Percentiles rank a stretch among this genome's conserved stretches.
Evolutionary conservation across 495 filamentous ascomycete species (phyloP).

Genomic region (Aspergillus conjunctus): DNA sequence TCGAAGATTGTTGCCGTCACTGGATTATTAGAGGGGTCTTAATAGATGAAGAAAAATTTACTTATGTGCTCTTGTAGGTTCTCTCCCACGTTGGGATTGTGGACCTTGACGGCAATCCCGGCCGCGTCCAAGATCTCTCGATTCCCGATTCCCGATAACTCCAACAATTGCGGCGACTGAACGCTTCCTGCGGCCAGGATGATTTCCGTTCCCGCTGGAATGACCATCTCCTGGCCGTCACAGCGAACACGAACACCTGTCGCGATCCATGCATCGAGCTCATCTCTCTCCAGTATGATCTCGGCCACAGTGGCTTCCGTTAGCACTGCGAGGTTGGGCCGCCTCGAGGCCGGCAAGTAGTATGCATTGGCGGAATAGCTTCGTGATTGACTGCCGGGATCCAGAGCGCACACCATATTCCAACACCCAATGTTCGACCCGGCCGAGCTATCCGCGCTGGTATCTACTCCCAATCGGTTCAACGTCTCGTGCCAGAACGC

Average conservation of each 20-base stretch:
- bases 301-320: constrained; percentile 48
- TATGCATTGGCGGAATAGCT: constrained; percentile 52
- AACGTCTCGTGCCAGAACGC: constrained; percentile 51
- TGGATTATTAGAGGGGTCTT: constrained; percentile 17
- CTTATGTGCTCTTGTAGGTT: constrained; percentile 58
- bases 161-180: constrained; percentile 56
- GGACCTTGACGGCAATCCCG: constrained; percentile 46
- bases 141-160: constrained; percentile 56
- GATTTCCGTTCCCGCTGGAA: constrained; percentile 53
- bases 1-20: constrained; percentile 52
- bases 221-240: constrained; percentile 30
- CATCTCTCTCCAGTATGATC: constrained; percentile 38
- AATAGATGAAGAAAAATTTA: background rate
- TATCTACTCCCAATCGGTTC: constrained; percentile 39
- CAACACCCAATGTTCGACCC: constrained; percentile 10
- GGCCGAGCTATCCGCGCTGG: constrained; percentile 20
- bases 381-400: constrained; percentile 47
- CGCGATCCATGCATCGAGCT: constrained; percentile 21
- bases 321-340: constrained; percentile 51
- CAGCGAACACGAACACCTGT: constrained; percentile 37
- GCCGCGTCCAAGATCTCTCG: constrained; percentile 39
- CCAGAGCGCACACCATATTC: constrained; percentile 29
- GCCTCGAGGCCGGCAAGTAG: constrained; percentile 40
- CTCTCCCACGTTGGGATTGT: constrained; percentile 54
- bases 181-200: constrained; percentile 57